These are phyloP conservation scores for Isatis tinctoria DNA, from an alignment of 345 rosid species.

Conservation along the genomic window DNA sequence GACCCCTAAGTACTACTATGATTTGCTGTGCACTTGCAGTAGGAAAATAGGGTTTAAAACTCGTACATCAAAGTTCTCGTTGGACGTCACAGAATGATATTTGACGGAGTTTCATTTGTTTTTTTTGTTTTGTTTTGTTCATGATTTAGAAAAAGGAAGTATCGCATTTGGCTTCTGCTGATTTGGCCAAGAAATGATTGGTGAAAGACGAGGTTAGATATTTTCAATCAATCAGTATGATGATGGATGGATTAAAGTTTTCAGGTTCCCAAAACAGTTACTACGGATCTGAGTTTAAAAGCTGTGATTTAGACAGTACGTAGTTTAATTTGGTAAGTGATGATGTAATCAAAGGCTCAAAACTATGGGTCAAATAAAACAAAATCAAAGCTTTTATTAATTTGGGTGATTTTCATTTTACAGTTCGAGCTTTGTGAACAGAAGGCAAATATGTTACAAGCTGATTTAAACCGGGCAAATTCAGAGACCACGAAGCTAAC, in stretches of 20 bases:
- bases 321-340: neutral
- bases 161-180: neutral
- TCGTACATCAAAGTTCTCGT: no score
- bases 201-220: conserved; percentile 38
- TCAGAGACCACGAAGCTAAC: conserved; percentile 49
- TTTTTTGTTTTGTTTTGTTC: neutral
- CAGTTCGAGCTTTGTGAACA: neutral
- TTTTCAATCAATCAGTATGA: neutral
- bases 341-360: neutral
- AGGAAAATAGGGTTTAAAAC: no score
- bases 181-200: neutral
- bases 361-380: neutral
- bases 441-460: conserved; percentile 21
- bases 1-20: no score
- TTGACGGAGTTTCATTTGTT: no score
- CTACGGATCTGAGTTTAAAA: no score
- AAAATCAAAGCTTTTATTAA: neutral
- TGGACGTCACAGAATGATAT: no score
- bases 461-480: conserved; percentile 37
- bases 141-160: conserved; percentile 29
- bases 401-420: neutral
- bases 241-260: neutral
- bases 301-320: neutral
- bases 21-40: no score
- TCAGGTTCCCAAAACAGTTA: no score